Evolutionary conservation across 305 asterid species (phyloP).

Genomic region (Fraxinus ornus): DNA sequence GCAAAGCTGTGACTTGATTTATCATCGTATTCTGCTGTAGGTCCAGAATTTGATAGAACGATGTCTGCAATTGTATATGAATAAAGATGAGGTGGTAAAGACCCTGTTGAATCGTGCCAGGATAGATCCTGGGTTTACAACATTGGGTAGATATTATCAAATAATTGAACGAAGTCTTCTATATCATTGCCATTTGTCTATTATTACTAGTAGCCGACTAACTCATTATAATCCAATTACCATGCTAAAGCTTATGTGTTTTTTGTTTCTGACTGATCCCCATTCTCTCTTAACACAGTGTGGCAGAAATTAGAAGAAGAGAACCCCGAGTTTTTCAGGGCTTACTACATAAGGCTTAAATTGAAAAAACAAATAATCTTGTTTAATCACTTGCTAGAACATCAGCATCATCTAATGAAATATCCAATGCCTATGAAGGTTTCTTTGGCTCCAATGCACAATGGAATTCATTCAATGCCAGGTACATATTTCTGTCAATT

Average conservation of each 20-base stretch:
- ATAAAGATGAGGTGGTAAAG: conserved; percentile 88
- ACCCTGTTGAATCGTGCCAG: conserved; percentile 91
- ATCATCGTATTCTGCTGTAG: conserved; percentile 36
- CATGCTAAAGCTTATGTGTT: background rate
- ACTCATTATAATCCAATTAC: background rate
- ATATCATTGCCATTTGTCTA: background rate
- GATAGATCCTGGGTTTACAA: conserved; percentile 98
- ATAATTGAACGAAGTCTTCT: background rate
- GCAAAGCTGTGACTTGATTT: background rate
- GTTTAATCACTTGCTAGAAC: conserved; percentile 90
- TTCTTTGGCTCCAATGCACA: conserved; percentile 41
- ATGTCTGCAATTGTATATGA: conserved; percentile 92
- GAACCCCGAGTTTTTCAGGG: conserved; percentile 59
- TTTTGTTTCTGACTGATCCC: background rate
- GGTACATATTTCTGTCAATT: conserved; percentile 33
- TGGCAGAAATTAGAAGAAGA: conserved; percentile 87
- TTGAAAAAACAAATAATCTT: conserved; percentile 87
- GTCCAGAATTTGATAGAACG: conserved; percentile 89
- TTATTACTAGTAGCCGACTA: background rate
- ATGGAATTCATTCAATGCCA: conserved; percentile 58
- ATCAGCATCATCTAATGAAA: conserved; percentile 77
- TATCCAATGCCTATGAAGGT: conserved; percentile 73
- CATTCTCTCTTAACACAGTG: conserved; percentile 43
- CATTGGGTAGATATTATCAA: conserved; percentile 58
- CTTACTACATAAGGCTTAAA: conserved; percentile 63